Conservation (phyloP, 1,284 basidiomycete species). For the Apiotrichum veenhuisii region DNA sequence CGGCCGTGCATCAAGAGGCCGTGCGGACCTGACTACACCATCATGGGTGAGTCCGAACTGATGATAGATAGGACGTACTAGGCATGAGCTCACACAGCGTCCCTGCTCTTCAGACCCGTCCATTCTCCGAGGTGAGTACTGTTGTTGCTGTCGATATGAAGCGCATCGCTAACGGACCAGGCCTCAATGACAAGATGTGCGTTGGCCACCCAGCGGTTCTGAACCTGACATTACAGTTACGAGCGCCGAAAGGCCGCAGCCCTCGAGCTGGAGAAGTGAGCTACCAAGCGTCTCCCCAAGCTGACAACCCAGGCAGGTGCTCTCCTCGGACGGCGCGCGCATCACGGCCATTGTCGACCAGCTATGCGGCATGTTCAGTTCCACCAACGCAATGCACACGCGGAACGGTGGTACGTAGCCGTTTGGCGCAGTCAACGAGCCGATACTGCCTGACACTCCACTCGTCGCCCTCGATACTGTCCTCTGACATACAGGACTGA, state of each 20-base stretch:
- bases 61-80: no score
- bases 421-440: no score
- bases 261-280: slow-evolving; percentile 88
- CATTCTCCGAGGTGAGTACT: slow-evolving; percentile 38
- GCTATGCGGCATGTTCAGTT: slow-evolving; percentile 85
- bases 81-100: neutral
- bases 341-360: slow-evolving; percentile 90
- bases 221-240: slow-evolving; percentile 53
- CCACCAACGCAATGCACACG: slow-evolving; percentile 77
- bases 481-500: slow-evolving; percentile 54
- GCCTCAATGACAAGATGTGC: slow-evolving; percentile 51
- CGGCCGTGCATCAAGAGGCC: neutral
- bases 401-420: slow-evolving; percentile 71
- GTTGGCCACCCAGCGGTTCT: neutral
- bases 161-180: slow-evolving; percentile 19
- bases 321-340: slow-evolving; percentile 73
- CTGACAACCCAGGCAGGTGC: slow-evolving; percentile 61
- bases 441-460: no score
- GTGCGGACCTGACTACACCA: neutral
- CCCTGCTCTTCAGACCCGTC: slow-evolving; percentile 27
- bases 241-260: slow-evolving; percentile 95
- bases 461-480: neutral
- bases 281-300: neutral
- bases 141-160: neutral
- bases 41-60: slow-evolving; percentile 12